Percentiles rank a stretch among this genome's conserved stretches.
These are phyloP conservation scores for Podila verticillata DNA, from an alignment of 192 early-diverging fungal genomes.

Conservation along the genomic window DNA sequence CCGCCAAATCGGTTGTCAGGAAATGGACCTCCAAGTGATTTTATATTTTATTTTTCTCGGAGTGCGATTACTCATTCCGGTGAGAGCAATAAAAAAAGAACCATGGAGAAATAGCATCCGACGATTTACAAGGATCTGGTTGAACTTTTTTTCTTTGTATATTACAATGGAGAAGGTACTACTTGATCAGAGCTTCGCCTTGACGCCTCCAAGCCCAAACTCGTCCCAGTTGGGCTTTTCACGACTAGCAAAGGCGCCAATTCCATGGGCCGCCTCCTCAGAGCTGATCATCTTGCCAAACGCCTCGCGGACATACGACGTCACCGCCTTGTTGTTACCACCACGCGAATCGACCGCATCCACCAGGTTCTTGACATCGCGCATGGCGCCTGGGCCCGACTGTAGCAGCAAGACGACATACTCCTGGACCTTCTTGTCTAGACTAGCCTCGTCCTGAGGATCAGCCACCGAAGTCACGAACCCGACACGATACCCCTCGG, in stretches of 20 bases:
- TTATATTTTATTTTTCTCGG: too few relatives aligned
- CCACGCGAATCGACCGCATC: slow-evolving; percentile 46
- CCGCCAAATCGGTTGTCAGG: slow-evolving; percentile 55
- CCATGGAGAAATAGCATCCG: not conserved
- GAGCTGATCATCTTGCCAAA: slow-evolving; percentile 68
- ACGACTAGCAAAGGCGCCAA: slow-evolving; percentile 60
- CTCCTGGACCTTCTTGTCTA: slow-evolving; percentile 57
- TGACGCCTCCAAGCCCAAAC: slow-evolving; percentile 41
- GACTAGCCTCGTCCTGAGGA: slow-evolving; percentile 24
- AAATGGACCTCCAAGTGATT: slow-evolving; percentile 24
- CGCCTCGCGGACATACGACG: slow-evolving; percentile 44
- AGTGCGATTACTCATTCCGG: not conserved
- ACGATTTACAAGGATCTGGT: not conserved
- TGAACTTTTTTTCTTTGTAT: too few relatives aligned
- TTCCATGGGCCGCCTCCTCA: slow-evolving; percentile 68
- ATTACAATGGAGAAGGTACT: not conserved
- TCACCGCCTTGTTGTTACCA: slow-evolving; percentile 19
- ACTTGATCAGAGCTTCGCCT: slow-evolving; percentile 19
- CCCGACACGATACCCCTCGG: slow-evolving; percentile 42
- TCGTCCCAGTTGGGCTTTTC: slow-evolving; percentile 64
- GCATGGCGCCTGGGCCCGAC: slow-evolving; percentile 62
- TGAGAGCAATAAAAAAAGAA: not conserved
- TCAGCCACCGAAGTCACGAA: slow-evolving; percentile 48
- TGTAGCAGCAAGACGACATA: slow-evolving; percentile 54
- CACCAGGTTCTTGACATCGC: slow-evolving; percentile 62